Evolutionary conservation across 2,329 filamentous ascomycete species (phyloP), one percentile per base, ranked within the genome.

Genomic region (Nemania abortiva): DNA sequence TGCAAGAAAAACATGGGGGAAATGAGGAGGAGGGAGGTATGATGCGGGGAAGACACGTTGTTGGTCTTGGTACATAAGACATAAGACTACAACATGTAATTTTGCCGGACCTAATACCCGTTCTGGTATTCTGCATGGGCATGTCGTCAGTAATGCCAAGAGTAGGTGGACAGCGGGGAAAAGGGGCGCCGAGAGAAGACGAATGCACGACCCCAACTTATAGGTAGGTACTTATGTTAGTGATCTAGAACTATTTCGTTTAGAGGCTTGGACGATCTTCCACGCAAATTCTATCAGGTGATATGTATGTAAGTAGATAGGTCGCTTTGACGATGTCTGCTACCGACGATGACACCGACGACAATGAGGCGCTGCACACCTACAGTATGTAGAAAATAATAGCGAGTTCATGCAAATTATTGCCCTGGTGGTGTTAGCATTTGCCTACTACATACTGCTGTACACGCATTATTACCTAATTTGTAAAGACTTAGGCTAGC

Each of bases 31-130:
- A 56, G 11, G 20, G 24, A 20, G 42, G 7, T 34, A 13, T 24
- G 61, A 65, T 68, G 66, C 66, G 66, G 66, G 66, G 66, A 65
- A 68, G 45, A 56, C 49, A 27, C n/a, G 56, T 13, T 61, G 61
- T 18, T 53, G 39, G 15, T 42, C 39, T 42, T 42, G 39, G 39
- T 15, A 18, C 39, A 42, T 18, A 18, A 13, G 5, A 5, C 15
- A 42, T 42, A 11, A 15, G 5, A 15, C 4, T 42, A 42, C 39
- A 42, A 6, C 13, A 13, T 15, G 53, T 24, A 39, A 37, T 64
- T 65, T 29, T 62, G 42, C 57, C 66, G 66, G 66, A 53, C 57
- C 52, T 68, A 68, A 49, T 56, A 42, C 61, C 66, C 45, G 31
- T 68, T 68, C 5, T 52, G 54, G 66, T 24, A 47, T 60, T 31